Evolutionary conservation across 129 eudicot genomes (phyloP).

Genomic region (Logfia minima): DNA sequence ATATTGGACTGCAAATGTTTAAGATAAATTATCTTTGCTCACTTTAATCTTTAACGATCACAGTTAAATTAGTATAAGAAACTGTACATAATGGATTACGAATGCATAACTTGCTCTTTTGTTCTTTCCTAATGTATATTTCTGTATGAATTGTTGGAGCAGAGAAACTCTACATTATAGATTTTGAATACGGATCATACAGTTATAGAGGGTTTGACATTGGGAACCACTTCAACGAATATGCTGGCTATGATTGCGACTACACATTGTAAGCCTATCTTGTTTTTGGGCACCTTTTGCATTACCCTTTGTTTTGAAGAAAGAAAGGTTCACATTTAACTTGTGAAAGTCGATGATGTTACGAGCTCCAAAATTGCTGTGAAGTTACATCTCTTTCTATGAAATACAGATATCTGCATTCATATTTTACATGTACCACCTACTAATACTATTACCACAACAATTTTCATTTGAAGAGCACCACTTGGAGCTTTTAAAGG

Average conservation of each 20-base stretch:
- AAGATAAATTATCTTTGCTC: neutral
- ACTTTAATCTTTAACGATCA: neutral
- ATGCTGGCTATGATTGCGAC: constrained; percentile 98
- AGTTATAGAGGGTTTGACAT: constrained; percentile 96
- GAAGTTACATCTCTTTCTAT: neutral
- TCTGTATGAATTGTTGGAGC: constrained; percentile 31
- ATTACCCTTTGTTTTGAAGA: neutral
- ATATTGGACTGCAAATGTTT: neutral
- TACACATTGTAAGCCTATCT: constrained; percentile 69
- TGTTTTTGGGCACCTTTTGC: constrained; percentile 15
- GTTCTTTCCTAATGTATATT: constrained; percentile 2
- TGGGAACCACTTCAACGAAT: constrained; percentile 97
- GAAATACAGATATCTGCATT: neutral
- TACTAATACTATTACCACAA: too few relatives aligned
- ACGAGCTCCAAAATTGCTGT: neutral
- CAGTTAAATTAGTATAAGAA: neutral
- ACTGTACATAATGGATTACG: neutral
- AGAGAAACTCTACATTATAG: constrained; percentile 88
- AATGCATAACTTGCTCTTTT: neutral
- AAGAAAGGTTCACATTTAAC: neutral
- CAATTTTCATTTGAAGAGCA: neutral
- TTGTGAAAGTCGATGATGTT: neutral
- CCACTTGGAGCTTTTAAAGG: neutral
- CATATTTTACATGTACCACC: neutral
- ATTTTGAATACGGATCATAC: constrained; percentile 96